Base-by-base conservation (phyloP, 2,329 filamentous ascomycete genomes). In the Tolypocladium amazonense region DNA sequence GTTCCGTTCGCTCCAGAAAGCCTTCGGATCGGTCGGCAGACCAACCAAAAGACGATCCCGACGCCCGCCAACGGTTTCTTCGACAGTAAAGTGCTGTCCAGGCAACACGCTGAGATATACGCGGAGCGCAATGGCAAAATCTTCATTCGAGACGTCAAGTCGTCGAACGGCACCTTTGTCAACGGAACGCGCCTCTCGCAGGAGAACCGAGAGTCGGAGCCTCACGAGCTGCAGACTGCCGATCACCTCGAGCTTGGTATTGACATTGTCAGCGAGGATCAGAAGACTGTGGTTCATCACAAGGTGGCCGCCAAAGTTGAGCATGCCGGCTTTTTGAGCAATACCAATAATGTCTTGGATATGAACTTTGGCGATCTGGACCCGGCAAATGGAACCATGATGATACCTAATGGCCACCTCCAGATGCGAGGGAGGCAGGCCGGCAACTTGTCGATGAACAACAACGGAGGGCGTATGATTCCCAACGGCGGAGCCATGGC, bases 231-330 rank as follows among this genome's bases (percentile, higher is more conserved):
- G 39, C 88, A 92, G 68, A 92, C 93, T 61, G 88, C 91, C 65
- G 94, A 99, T 70, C 90, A 94, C 63, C 79, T 99, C 58, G 94
- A 99, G 71, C 81, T 99, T 41, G 94, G 94, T 59, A 99, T 99
- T 68, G 94, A 99, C 71, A 99, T 99, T 69, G 93, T 99, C 57
- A 96, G 91, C 73, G 94, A 99, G 73, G 94, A 99, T 71, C 93
- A 97, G 72, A 97, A 96, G 76, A 97, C 92, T 0, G 92, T 99
- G 35, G 92, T 99, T 18, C 94, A 99, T 71, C 94, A 97, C 77
- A 99, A 99, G 71, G 94, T 99, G 56, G 92, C 93, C 25, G 92
- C 94, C 59, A 95, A 95, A 71, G 92, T 99, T 59, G 94, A 99
- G 72, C 91, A 97, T 75, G 92, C 94, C 45, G 94, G 94, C 8